These are phyloP conservation scores for Scutellaria barbata DNA, from an alignment of 257 asterid genomes.

Conservation along the genomic window DNA sequence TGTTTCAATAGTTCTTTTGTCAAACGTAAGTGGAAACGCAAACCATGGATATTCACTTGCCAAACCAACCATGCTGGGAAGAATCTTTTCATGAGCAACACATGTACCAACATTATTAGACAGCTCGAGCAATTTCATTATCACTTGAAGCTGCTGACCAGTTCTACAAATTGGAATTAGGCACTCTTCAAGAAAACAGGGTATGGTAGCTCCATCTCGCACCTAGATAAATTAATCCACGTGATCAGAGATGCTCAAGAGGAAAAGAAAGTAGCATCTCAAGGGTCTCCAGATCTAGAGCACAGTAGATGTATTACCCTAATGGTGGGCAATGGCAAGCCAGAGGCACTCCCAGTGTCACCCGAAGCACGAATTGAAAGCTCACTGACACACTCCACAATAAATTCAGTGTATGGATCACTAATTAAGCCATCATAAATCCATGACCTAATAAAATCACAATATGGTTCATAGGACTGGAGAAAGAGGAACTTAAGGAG, in stretches of 20 bases:
- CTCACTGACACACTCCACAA: conserved; percentile 60
- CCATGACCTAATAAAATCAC: conserved; percentile 90
- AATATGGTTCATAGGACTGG: conserved; percentile 86
- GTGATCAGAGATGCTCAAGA: conserved; percentile 37
- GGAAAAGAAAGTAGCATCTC: conserved; percentile 36
- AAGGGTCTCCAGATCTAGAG: conserved; percentile 34
- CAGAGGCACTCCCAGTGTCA: conserved; percentile 45
- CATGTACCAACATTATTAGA: conserved; percentile 57
- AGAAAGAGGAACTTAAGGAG: conserved; percentile 88
- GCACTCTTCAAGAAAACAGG: conserved; percentile 85
- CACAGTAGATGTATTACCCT: conserved; percentile 60
- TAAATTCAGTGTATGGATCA: conserved; percentile 86
- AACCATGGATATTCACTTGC: conserved; percentile 58
- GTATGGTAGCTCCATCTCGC: conserved; percentile 77
- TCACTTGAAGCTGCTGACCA: conserved; percentile 97
- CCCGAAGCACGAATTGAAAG: conserved; percentile 42
- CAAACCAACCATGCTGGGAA: conserved; percentile 64
- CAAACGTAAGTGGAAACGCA: conserved; percentile 71
- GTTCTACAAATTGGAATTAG: conserved; percentile 82
- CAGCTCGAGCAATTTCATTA: conserved; percentile 79
- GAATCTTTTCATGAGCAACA: conserved; percentile 60
- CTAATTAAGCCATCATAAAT: conserved; percentile 77
- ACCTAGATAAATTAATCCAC: conserved; percentile 54
- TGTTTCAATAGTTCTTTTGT: conserved; percentile 65
- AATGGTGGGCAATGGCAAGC: conserved; percentile 64